phyloP scores from a whole-genome alignment of 2,329 filamentous ascomycete species.

The Dactylellina parvicollis region DNA sequence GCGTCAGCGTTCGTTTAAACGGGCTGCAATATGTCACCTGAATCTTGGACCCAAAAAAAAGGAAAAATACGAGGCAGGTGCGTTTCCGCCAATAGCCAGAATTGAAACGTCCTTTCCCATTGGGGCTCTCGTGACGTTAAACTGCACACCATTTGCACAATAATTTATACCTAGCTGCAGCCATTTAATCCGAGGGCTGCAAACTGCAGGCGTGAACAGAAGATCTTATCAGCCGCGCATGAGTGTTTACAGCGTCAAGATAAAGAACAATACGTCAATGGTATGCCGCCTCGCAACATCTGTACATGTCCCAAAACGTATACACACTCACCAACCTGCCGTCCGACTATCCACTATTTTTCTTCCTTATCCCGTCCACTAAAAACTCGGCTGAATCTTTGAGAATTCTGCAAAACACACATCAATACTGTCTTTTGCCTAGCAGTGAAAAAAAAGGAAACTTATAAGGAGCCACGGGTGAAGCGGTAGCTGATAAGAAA shows the following conservation, averaged over 20 bases:
- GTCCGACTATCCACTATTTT: constrained; percentile 22
- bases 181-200: constrained; percentile 1
- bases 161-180: constrained; percentile 8
- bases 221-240: constrained; percentile 54
- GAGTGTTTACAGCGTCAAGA: constrained; percentile 45
- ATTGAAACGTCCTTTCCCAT: background rate
- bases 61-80: constrained; percentile 5
- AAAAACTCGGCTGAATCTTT: constrained; percentile 1
- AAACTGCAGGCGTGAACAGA: constrained; percentile 19
- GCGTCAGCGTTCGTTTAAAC: constrained; percentile 27
- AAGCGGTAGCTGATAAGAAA: constrained; percentile 18
- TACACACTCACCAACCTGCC: constrained; percentile 23
- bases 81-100: constrained; percentile 26
- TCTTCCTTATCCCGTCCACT: background rate
- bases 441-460: background rate
- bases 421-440: background rate
- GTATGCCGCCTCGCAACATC: constrained; percentile 25
- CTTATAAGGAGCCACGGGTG: constrained; percentile 17
- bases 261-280: constrained; percentile 22
- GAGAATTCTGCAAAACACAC: constrained; percentile 1
- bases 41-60: constrained; percentile 21
- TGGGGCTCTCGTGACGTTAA: constrained; percentile 30
- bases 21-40: constrained; percentile 27
- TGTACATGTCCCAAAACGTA: constrained; percentile 21
- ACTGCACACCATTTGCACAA: constrained; percentile 15